phyloP scores from a whole-genome alignment of 305 asterid genomes.

The Solanum hybrid region DNA sequence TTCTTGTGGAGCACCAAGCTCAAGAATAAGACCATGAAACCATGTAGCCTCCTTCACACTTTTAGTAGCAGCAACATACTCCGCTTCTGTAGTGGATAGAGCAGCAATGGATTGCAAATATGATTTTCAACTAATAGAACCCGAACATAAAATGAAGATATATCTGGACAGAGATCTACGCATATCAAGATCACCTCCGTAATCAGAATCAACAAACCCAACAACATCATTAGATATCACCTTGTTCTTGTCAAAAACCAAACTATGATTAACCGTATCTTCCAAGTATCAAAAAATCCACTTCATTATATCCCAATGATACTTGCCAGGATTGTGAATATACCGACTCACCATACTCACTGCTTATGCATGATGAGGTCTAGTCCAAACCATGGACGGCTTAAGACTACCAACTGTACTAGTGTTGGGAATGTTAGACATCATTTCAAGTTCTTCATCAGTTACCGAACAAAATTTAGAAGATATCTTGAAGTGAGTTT shows the following conservation, averaged over 20 bases:
- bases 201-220: background rate
- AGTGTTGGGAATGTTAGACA: background rate
- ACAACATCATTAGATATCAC: background rate
- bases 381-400: background rate
- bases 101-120: too few species aligned
- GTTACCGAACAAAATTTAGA: background rate
- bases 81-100: too few species aligned
- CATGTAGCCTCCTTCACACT: too few species aligned
- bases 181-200: background rate
- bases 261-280: background rate
- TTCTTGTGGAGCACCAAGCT: too few species aligned
- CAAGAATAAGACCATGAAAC: too few species aligned
- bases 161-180: too few species aligned
- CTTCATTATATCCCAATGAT: background rate
- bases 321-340: background rate
- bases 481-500: background rate
- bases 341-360: background rate
- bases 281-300: background rate
- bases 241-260: background rate
- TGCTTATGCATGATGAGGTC: background rate
- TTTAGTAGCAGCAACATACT: too few species aligned
- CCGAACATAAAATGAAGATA: too few species aligned
- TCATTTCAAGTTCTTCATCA: background rate
- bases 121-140: too few species aligned
- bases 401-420: background rate